Base-by-base conservation (phyloP, 345 rosid genomes). In the Boechera divaricarpa region DNA sequence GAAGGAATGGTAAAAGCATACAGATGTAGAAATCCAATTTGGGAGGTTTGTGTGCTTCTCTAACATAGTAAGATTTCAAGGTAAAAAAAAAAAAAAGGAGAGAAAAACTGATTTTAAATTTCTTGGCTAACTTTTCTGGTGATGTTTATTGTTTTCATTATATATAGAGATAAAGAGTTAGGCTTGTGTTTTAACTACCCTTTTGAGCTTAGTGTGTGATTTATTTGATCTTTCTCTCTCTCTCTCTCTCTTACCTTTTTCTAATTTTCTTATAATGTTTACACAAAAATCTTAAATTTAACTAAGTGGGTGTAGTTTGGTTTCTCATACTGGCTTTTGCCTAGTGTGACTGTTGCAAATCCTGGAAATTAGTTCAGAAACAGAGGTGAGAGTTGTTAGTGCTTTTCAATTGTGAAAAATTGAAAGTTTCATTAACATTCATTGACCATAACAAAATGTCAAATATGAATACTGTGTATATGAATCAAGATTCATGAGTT, bases 1-100 rank as follows among this genome's bases (percentile, higher is more conserved):
- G 60, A 67, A 57, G 60, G 73, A 63, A 59, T 74, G 32, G 67
- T 38, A 48, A 36, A 29, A 68, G 74, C 69, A 67, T 69, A 60
- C 74, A 60, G 59, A 68, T 76, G 60, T 67, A 67, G 67, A 67
- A 75, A 66, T 45, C 51, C 66, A 58, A 15, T 67, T 38, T 55
- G 49, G 62, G 53, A 39, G 44, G 35, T 67, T 75, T 67, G 67
- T 75, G 53, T 75, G 62, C 44, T 75, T 75, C 73, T 75, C 67
- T 75, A 67, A 75, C 67, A 18, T 63, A 73, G 77, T 73, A 73
- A 62, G 21, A 73, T 61, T 62, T 49, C 21, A 61, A 72, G 59
- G 66, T 70, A 21, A 70, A 32, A 32, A 9, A 31, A 8, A 38
- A 38, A 7, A 8, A 2, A 36, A 2, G 41, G n/a, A n/a, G 63